phyloP scores from a whole-genome alignment of 176 grass and related monocot species.

The Oryza punctata region DNA sequence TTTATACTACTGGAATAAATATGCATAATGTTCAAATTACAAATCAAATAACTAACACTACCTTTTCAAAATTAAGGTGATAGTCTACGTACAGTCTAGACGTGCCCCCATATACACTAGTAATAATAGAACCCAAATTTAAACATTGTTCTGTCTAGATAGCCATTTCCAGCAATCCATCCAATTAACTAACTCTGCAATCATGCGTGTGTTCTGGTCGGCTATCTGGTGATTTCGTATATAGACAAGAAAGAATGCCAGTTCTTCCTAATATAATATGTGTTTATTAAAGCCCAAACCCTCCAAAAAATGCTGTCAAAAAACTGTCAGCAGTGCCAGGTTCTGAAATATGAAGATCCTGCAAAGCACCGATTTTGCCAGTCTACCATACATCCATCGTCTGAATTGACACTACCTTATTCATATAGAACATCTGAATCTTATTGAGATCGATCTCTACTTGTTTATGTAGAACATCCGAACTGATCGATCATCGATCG shows the following conservation, averaged over 20 bases:
- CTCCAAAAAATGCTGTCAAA: not conserved
- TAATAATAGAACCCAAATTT: not conserved
- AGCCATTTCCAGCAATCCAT: not conserved
- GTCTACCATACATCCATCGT: not conserved
- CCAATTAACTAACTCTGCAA: not conserved
- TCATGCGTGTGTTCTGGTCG: not conserved
- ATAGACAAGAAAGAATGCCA: not conserved
- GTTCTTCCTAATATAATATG: not conserved
- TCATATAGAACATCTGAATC: too few species aligned
- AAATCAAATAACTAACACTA: too few species aligned
- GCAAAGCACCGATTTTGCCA: not conserved
- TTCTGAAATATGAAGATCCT: not conserved
- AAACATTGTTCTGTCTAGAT: too few species aligned
- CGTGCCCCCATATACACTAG: too few species aligned
- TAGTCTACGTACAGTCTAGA: too few species aligned
- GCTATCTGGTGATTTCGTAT: not conserved
- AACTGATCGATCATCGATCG: too few species aligned
- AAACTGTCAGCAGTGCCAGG: not conserved
- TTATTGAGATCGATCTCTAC: too few species aligned
- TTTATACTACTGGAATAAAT: too few species aligned
- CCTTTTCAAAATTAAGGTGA: too few species aligned
- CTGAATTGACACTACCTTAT: too few species aligned
- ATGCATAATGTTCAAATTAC: too few species aligned
- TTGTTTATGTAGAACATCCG: too few species aligned
- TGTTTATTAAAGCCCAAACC: not conserved